These are phyloP conservation scores for Elaeis oleifera DNA, from an alignment of 202 grass and related monocot species.

Conservation along the genomic window DNA sequence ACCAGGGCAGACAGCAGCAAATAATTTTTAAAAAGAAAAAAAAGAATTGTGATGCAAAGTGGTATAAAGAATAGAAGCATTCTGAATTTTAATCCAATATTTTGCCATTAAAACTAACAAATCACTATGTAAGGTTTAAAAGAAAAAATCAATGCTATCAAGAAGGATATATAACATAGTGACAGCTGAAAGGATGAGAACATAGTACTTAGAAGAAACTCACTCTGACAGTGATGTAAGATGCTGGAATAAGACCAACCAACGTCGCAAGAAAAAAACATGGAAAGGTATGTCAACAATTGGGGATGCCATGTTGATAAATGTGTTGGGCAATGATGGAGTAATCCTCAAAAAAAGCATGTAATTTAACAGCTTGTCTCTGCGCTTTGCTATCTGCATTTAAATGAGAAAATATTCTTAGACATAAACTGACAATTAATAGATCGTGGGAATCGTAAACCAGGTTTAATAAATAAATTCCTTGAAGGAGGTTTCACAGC, in stretches of 20 bases:
- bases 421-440: neutral
- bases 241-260: conserved; percentile 78
- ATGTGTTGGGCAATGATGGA: conserved; percentile 91
- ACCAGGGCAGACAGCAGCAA: too few species aligned
- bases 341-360: conserved; percentile 99
- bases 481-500: too few species aligned
- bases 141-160: too few species aligned
- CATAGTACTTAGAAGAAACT: conserved; percentile 19
- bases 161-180: too few species aligned
- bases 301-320: conserved; percentile 96
- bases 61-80: too few species aligned
- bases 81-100: too few species aligned
- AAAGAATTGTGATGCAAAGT: too few species aligned
- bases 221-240: conserved; percentile 95
- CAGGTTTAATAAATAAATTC: too few species aligned
- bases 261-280: conserved; percentile 94
- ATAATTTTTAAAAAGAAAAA: too few species aligned
- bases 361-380: conserved; percentile 90
- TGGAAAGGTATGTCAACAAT: conserved; percentile 98
- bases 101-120: too few species aligned
- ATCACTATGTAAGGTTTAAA: too few species aligned
- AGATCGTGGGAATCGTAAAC: neutral
- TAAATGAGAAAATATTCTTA: conserved; percentile 10
- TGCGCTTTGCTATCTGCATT: conserved; percentile 76
- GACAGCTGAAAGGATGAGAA: conserved; percentile 17